A percentile compares a stretch with the other conserved stretches of the same genome.
Conservation (phyloP, 1,284 basidiomycete genomes). For the Marasmius oreades region DNA sequence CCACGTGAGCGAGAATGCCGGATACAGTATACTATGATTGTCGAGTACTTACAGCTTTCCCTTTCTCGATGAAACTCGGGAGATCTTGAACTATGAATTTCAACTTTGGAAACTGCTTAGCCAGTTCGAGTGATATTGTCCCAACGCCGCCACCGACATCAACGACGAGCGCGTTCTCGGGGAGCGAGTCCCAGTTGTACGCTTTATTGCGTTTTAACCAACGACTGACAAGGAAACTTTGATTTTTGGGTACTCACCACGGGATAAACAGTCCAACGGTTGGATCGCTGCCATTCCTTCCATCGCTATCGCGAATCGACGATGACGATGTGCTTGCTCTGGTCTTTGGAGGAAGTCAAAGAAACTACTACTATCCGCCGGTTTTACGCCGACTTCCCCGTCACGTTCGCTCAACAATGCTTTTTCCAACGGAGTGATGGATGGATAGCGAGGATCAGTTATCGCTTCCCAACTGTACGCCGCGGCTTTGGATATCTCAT, state of each 20-base stretch:
- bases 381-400: slow-evolving; percentile 12
- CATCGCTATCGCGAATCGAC: slow-evolving; percentile 14
- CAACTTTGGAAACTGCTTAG: slow-evolving; percentile 19
- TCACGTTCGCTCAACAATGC: slow-evolving; percentile 8
- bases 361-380: slow-evolving; percentile 7
- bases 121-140: slow-evolving; percentile 19
- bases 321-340: neutral
- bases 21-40: neutral
- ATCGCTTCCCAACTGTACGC: slow-evolving; percentile 1
- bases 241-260: neutral
- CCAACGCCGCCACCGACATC: slow-evolving; percentile 32
- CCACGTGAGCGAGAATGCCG: neutral
- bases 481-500: neutral
- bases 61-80: slow-evolving; percentile 20
- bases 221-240: neutral
- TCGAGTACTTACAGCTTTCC: slow-evolving; percentile 5
- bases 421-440: slow-evolving; percentile 15
- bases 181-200: slow-evolving; percentile 25
- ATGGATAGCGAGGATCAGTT: slow-evolving; percentile 3
- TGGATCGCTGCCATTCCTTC: slow-evolving; percentile 9
- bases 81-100: slow-evolving; percentile 29
- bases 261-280: slow-evolving; percentile 6
- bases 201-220: slow-evolving; percentile 8
- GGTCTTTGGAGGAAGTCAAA: slow-evolving; percentile 14
- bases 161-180: slow-evolving; percentile 22